Evolutionary conservation across 2,329 filamentous ascomycete genomes (phyloP).

Genomic region (Raffaelea albimanens): DNA sequence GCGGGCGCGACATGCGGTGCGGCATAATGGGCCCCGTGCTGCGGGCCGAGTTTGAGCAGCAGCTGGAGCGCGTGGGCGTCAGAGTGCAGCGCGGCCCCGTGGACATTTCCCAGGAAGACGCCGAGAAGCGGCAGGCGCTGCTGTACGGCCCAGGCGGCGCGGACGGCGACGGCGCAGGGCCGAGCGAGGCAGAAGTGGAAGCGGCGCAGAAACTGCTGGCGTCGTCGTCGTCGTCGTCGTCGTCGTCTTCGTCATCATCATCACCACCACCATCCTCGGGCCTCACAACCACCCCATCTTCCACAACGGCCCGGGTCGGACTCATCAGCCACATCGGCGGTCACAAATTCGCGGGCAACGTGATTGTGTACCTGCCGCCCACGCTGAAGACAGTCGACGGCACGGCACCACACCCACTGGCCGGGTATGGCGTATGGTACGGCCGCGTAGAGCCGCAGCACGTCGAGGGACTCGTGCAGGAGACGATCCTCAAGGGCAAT

Average conservation of each 20-base stretch:
- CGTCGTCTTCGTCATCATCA: not conserved
- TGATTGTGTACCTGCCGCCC: slow-evolving; percentile 71
- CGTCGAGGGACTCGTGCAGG: slow-evolving; percentile 64
- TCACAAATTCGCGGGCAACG: slow-evolving; percentile 78
- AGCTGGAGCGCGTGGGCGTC: slow-evolving; percentile 41
- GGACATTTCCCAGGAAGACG: slow-evolving; percentile 21
- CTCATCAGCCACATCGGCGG: slow-evolving; percentile 74
- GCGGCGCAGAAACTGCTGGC: not conserved
- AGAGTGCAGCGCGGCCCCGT: slow-evolving; percentile 37
- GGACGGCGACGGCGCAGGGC: too few species aligned
- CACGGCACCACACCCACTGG: slow-evolving; percentile 44
- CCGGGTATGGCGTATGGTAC: slow-evolving; percentile 73
- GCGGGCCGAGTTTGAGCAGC: slow-evolving; percentile 56
- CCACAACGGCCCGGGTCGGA: slow-evolving; percentile 49
- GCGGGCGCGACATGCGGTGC: slow-evolving; percentile 70
- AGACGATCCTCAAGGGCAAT: slow-evolving; percentile 59
- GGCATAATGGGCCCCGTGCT: slow-evolving; percentile 71
- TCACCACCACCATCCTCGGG: not conserved
- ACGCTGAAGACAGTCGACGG: slow-evolving; percentile 28
- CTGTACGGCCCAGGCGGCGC: too few species aligned
- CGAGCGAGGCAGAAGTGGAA: slow-evolving; percentile 7
- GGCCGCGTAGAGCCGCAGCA: slow-evolving; percentile 66
- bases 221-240: not conserved
- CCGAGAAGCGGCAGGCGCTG: slow-evolving; percentile 1
- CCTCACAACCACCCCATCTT: not conserved